phyloP scores from a whole-genome alignment of 108 stramenopile genomes.

The Pseudonitzschia pungens region DNA sequence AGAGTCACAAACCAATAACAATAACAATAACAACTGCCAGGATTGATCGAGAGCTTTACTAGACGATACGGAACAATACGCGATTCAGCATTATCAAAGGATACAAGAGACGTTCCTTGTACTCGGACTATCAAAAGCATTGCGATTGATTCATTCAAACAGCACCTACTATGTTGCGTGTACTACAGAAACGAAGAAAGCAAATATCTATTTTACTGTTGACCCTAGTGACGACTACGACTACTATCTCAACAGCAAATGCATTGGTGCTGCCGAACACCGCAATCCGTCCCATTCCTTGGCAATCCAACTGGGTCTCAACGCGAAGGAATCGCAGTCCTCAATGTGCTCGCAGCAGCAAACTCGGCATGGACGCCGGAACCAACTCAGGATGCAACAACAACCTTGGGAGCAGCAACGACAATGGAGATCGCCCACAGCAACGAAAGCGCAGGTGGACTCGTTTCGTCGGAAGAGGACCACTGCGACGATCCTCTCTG shows the following conservation, averaged over 20 bases:
- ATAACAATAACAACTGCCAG: no score
- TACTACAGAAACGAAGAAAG: not conserved
- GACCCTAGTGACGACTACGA: not conserved
- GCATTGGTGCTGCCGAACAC: not conserved
- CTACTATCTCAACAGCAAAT: not conserved
- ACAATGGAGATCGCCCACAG: no score
- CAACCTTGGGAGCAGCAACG: no score
- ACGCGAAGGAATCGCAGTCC: not conserved
- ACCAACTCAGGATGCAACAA: no score
- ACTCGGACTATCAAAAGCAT: no score
- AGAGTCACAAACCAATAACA: no score
- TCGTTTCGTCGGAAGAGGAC: not conserved
- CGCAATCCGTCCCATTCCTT: not conserved
- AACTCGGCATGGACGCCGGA: not conserved
- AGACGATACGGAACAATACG: no score
- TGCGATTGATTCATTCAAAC: no score
- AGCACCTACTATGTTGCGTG: no score
- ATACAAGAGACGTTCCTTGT: no score
- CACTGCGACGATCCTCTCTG: not conserved
- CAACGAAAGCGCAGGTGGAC: not conserved
- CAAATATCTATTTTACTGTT: not conserved
- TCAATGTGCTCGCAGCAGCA: not conserved
- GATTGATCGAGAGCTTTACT: no score
- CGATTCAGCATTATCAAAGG: no score
- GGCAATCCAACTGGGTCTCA: not conserved